These are phyloP conservation scores for Phialophora expanda DNA, from an alignment of 2,329 filamentous ascomycete genomes.

Conservation along the genomic window DNA sequence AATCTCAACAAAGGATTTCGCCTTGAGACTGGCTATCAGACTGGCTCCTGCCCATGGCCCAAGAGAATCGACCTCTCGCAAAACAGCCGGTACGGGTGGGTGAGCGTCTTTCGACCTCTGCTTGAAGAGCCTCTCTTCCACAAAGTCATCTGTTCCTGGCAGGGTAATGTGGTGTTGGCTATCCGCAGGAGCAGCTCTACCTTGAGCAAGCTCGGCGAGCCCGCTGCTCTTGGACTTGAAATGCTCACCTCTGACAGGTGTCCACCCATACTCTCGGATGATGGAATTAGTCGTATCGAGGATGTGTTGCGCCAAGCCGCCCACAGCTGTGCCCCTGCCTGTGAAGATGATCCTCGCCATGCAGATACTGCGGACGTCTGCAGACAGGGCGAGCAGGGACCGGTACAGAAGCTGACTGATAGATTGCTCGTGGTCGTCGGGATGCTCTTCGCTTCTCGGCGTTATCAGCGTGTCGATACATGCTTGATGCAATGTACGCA, in stretches of 20 bases:
- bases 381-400: constrained; percentile 73
- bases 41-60: constrained; percentile 70
- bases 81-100: constrained; percentile 46
- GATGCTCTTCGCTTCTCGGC: constrained; percentile 59
- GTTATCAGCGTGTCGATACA: constrained; percentile 78
- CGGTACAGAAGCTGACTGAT: constrained; percentile 77
- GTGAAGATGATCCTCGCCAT: constrained; percentile 89
- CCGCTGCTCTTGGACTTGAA: constrained; percentile 27
- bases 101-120: constrained; percentile 50
- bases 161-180: constrained; percentile 47
- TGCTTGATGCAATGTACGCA: constrained; percentile 72
- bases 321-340: constrained; percentile 77
- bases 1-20: constrained; percentile 67
- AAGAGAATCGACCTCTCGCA: constrained; percentile 64
- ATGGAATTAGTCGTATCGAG: constrained; percentile 74
- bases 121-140: constrained; percentile 63
- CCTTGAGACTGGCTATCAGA: constrained; percentile 62
- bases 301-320: constrained; percentile 78
- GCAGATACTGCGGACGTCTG: constrained; percentile 82
- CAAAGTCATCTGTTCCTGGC: constrained; percentile 59
- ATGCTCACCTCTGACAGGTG: constrained; percentile 70
- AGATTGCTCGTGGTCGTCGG: constrained; percentile 87
- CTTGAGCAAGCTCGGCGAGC: constrained; percentile 43
- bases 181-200: constrained; percentile 29
- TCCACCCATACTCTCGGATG: constrained; percentile 74